A percentile compares a stretch with the other conserved stretches of the same genome.
phyloP scores from a whole-genome alignment of 192 early-diverging fungal species.

The Rhizophagus clarus region DNA sequence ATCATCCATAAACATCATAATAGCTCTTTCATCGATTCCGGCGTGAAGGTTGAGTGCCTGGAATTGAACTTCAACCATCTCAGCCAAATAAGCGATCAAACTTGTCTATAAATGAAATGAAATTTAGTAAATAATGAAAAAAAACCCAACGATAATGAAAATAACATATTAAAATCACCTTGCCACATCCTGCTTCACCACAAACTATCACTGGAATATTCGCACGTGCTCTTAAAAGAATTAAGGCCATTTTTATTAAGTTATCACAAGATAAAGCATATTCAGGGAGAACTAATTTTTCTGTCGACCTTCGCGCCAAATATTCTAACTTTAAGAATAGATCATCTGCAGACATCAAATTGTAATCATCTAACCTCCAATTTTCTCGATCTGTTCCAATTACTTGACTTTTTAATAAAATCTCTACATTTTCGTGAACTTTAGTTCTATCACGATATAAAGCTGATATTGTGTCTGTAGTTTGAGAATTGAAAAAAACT shows the following conservation, averaged over 20 bases:
- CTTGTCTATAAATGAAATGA: too few relatives aligned
- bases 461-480: background rate
- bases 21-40: too few relatives aligned
- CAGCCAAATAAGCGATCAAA: too few relatives aligned
- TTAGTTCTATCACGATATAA: conserved; percentile 12
- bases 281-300: background rate
- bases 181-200: too few relatives aligned
- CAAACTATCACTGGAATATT: conserved; percentile 8
- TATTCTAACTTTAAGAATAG: background rate
- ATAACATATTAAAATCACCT: background rate
- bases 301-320: conserved; percentile 15
- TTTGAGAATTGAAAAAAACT: conserved; percentile 22
- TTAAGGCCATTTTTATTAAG: conserved; percentile 25
- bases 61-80: too few relatives aligned
- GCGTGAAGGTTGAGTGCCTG: too few relatives aligned
- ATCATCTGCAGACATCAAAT: background rate
- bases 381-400: background rate
- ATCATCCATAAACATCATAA: too few relatives aligned
- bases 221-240: background rate
- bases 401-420: background rate
- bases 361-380: background rate
- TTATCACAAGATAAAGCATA: background rate
- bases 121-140: too few relatives aligned
- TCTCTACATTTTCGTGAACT: background rate
- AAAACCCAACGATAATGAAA: too few relatives aligned